Evolutionary conservation across 2,329 filamentous ascomycete genomes (phyloP).

Genomic region (Nannizzia gypsea): DNA sequence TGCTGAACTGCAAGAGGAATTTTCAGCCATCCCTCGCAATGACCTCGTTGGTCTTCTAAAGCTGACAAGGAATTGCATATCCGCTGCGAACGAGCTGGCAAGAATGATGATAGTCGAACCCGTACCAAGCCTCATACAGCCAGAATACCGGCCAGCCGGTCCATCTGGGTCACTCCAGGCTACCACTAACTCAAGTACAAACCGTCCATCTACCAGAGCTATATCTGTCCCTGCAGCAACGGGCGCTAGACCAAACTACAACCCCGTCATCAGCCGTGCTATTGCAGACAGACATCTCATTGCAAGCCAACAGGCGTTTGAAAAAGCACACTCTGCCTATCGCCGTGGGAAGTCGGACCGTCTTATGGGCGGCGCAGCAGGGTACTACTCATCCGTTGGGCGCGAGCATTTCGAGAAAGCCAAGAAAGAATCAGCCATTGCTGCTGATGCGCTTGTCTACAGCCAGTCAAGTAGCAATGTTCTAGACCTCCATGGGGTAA

Average conservation of each 20-base stretch:
- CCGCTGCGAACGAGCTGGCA: slow-evolving; percentile 49
- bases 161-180: neutral
- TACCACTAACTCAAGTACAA: neutral
- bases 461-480: slow-evolving; percentile 48
- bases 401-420: slow-evolving; percentile 51
- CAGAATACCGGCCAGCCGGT: neutral
- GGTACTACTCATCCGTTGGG: slow-evolving; percentile 61
- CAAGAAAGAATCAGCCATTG: slow-evolving; percentile 48
- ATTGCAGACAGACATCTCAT: slow-evolving; percentile 36
- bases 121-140: slow-evolving; percentile 2
- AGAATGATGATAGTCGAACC: slow-evolving; percentile 37
- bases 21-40: slow-evolving; percentile 39
- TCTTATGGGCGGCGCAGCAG: slow-evolving; percentile 62
- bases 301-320: slow-evolving; percentile 41
- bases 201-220: neutral
- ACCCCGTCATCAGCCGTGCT: slow-evolving; percentile 19
- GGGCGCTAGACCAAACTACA: neutral
- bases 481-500: slow-evolving; percentile 75
- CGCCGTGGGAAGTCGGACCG: slow-evolving; percentile 56
- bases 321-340: slow-evolving; percentile 47
- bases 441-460: slow-evolving; percentile 59
- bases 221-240: neutral
- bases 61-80: slow-evolving; percentile 46
- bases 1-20: slow-evolving; percentile 43
- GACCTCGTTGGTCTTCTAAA: slow-evolving; percentile 44